Evolutionary conservation across 2,329 filamentous ascomycete genomes (phyloP), one percentile per base, ranked within the genome.

Genomic region (Niveomyces coronatus): DNA sequence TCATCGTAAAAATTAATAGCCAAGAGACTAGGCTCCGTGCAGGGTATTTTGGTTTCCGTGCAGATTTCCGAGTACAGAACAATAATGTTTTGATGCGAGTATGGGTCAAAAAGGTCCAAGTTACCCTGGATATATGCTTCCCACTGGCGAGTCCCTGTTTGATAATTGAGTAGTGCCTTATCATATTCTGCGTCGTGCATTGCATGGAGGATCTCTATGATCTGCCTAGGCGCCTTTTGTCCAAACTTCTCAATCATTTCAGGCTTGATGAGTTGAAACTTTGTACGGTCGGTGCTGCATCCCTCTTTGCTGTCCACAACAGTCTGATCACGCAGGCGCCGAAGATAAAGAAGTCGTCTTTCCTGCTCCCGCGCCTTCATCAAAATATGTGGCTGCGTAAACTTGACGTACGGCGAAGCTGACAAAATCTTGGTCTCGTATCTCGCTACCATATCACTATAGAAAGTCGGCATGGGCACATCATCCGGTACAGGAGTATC

Each of bases 161-260:
- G 77, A 54, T 96, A 98, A 49, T 88, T 87, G 60, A 95, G 85
- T 23, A 93, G 64, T 2, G 89, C 88, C 59, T 91, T 94, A 56
- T 98, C 88, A 50, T 96, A 95, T 57, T 98, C 91, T 2, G 88
- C 88, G 54, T 95, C 86, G 57, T 96, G 88, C 10, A 95, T 88
- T 16, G 91, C 91, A 55, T 91, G 87, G 6, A 98, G 64, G 34
- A 96, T 86, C 50, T 96, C 89, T 64, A 88, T 87, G 22, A 95
- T 85, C 53, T 94, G 86, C 31, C 78, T 77, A 0, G 88, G 85
- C 4, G 85, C 83, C 49, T 81, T 80, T 37, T 85, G 80, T 1
- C 85, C 78, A 31, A 86, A 79, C 41, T 82, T 74, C 49, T 94
- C 85, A 0, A 98, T 84, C 88, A 96, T 96, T 49, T 94, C 85